These are phyloP conservation scores for Antrodiella citrinella DNA, from an alignment of 768 basidiomycete species.

Conservation along the genomic window DNA sequence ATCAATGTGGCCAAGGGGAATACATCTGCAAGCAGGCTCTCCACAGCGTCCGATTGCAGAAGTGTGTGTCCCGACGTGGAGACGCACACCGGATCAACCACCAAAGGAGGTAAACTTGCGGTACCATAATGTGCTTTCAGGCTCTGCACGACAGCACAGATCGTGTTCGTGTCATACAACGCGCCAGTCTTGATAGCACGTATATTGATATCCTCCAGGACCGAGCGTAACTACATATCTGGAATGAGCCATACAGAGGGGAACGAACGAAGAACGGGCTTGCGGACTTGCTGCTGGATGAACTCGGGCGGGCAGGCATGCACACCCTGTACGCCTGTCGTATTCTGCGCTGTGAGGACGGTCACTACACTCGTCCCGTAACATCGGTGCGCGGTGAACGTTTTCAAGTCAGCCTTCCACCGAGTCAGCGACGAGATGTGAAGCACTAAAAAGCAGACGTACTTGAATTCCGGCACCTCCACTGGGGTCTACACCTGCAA, in stretches of 20 bases:
- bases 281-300: conserved; percentile 61
- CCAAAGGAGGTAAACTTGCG: conserved; percentile 38
- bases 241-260: conserved; percentile 1
- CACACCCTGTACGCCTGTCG: conserved; percentile 70
- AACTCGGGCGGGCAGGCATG: conserved; percentile 63
- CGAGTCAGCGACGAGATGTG: background rate
- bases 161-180: conserved; percentile 58
- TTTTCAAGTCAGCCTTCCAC: conserved; percentile 75
- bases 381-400: conserved; percentile 69
- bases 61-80: conserved; percentile 84
- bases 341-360: conserved; percentile 87
- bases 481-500: conserved; percentile 75
- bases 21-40: conserved; percentile 48
- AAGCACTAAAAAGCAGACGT: conserved; percentile 8
- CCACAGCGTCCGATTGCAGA: conserved; percentile 57
- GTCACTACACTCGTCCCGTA: conserved; percentile 81
- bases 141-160: conserved; percentile 40
- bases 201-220: conserved; percentile 66
- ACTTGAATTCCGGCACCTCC: conserved; percentile 92
- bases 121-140: conserved; percentile 36
- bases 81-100: conserved; percentile 88
- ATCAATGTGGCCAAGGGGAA: conserved; percentile 66
- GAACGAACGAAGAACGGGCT: background rate
- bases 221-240: conserved; percentile 47
- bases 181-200: conserved; percentile 85